Evolutionary conservation across 495 filamentous ascomycete species (phyloP).

Genomic region (Penicillium chermesinum): DNA sequence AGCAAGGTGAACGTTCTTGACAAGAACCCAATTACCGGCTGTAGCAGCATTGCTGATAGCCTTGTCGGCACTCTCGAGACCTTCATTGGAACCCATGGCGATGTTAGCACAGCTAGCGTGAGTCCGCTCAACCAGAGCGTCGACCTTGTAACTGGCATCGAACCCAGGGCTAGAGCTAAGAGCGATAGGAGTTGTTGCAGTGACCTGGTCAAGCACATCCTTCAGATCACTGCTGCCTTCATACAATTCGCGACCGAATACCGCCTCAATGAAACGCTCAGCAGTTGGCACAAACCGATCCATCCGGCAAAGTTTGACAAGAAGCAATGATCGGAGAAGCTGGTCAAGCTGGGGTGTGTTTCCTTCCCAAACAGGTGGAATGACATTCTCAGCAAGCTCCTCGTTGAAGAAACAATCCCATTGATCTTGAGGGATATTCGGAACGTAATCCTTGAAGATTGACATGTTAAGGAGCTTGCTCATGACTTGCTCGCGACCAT

Average conservation of each 20-base stretch:
- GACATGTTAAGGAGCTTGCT: conserved; percentile 60
- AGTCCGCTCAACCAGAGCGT: conserved; percentile 81
- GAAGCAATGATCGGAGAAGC: conserved; percentile 75
- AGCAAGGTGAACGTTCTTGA: conserved; percentile 98
- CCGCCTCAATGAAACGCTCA: conserved; percentile 79
- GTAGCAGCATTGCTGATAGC: conserved; percentile 91
- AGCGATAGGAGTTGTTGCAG: conserved; percentile 78
- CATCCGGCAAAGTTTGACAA: conserved; percentile 91
- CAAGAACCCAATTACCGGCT: conserved; percentile 88
- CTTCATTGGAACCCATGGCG: conserved; percentile 97
- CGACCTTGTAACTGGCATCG: conserved; percentile 98
- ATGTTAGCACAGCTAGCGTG: conserved; percentile 85
- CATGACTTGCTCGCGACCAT: conserved; percentile 66
- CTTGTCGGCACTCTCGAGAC: conserved; percentile 85
- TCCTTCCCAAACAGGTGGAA: conserved; percentile 74
- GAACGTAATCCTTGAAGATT: conserved; percentile 68
- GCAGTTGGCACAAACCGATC: conserved; percentile 91
- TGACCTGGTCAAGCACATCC: conserved; percentile 78
- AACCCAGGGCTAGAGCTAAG: conserved; percentile 93
- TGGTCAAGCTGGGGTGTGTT: conserved; percentile 61
- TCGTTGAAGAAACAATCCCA: conserved; percentile 81
- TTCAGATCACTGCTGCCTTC: conserved; percentile 79
- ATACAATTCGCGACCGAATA: conserved; percentile 81
- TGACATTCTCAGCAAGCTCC: conserved; percentile 80
- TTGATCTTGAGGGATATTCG: conserved; percentile 50